Base-by-base conservation (phyloP, 2,329 filamentous ascomycete species). In the Claviceps quebecensis region DNA sequence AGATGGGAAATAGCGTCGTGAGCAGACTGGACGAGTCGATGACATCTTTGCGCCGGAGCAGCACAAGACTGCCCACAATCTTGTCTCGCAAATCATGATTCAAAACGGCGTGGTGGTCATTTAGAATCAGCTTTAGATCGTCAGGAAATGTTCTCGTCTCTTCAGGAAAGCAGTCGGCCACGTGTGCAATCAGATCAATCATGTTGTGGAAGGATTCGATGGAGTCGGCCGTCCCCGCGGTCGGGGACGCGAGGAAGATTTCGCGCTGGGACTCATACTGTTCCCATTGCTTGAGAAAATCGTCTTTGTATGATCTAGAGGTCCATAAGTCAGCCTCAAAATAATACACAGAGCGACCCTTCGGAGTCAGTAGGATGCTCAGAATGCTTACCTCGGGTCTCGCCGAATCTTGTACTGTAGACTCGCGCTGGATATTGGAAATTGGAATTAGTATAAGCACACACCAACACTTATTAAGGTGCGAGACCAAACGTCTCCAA, bases 251-350 rank as follows among this genome's bases (percentile, higher is more conserved):
- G 61, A 95, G 77, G 69, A 97, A 96, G 59, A 97, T 88, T 63
- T 95, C 88, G 54, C 87, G 82, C 65, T 95, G 86, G 23, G 87
- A 84, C 66, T 90, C 83, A 76, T 96, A 97, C 67, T 95, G 90
- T 63, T 84, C 81, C 75, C 87, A 94, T 67, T 96, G 87, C 62
- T 84, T 83, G 57, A 83, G 70, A 62, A 95, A 95, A 63, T 96
- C 91, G 58, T 94, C 87, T 55, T 84, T 79, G 69, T 97, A 97
- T 3, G 89, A 94, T 61, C 83, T 87, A 37, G 26, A 50, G 2
- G 9, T 34, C 29, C 29, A 34, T 34, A 0, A 34, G 9, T 34
- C 4, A 34, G 29, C 29, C 29, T 34, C 29, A 0, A 34, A 11
- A 11, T 4, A 34, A 11, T 19, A 13, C n/a, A 11, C 8, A 22